phyloP scores from a whole-genome alignment of 139 green algal genomes.

The Tetraselmis striata region DNA sequence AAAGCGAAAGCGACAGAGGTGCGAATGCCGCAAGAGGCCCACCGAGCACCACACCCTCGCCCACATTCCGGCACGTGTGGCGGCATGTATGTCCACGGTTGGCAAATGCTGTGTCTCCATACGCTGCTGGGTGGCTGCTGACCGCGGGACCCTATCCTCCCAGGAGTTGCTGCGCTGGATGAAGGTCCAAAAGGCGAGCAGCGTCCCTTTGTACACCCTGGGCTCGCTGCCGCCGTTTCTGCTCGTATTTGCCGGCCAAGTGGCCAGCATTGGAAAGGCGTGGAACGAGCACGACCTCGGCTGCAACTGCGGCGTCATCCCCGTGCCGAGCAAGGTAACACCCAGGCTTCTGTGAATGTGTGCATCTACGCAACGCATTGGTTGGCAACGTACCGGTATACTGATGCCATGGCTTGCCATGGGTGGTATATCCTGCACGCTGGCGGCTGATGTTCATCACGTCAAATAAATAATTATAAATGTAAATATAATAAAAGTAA shows the following conservation, averaged over 20 bases:
- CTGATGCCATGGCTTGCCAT: too few species aligned
- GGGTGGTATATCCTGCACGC: not conserved
- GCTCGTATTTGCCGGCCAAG: not conserved
- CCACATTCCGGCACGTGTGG: not conserved
- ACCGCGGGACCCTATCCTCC: not conserved
- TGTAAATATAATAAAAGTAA: too few species aligned
- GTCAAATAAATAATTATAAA: not conserved
- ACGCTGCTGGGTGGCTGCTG: not conserved
- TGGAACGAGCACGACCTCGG: conserved; percentile 5
- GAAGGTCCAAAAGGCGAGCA: not conserved
- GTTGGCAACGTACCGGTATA: not conserved
- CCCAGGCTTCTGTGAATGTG: not conserved
- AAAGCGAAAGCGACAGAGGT: not conserved
- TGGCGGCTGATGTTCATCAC: not conserved
- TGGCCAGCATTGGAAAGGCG: not conserved
- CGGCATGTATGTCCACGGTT: not conserved
- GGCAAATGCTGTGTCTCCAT: not conserved
- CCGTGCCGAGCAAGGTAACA: not conserved
- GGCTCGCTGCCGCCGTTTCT: not conserved
- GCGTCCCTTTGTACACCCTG: not conserved
- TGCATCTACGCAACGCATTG: not conserved
- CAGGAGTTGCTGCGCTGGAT: not conserved
- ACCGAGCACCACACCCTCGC: not conserved
- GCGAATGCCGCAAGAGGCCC: not conserved
- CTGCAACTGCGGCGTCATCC: not conserved